Percentiles rank a stretch among this genome's conserved stretches.
phyloP scores from a whole-genome alignment of 495 filamentous ascomycete species.

The Opeltia flavorubescens region DNA sequence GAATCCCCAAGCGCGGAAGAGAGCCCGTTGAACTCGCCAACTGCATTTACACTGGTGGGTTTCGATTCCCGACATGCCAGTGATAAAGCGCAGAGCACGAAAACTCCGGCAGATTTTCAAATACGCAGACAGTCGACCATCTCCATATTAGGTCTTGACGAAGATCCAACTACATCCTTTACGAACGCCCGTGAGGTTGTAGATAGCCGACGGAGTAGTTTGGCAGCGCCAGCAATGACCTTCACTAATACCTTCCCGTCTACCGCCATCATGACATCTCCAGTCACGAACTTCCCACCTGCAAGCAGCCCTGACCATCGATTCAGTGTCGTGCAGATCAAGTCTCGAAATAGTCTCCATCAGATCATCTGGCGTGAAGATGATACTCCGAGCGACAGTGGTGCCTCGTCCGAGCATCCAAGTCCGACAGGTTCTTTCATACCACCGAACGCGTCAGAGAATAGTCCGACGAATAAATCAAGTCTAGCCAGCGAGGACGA shows the following conservation, averaged over 20 bases:
- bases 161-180: background rate
- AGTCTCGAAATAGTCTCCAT: constrained; percentile 12
- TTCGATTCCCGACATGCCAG: background rate
- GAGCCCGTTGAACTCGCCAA: background rate
- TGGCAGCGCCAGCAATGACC: background rate
- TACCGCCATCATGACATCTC: background rate
- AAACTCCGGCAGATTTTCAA: background rate
- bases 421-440: constrained; percentile 7
- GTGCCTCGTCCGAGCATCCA: constrained; percentile 8
- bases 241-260: background rate
- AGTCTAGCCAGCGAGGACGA: background rate
- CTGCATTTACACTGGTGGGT: background rate
- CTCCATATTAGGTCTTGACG: background rate
- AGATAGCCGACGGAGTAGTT: background rate
- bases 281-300: background rate
- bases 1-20: background rate
- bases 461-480: background rate
- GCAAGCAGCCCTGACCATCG: constrained; percentile 5
- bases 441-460: background rate
- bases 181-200: background rate
- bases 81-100: background rate
- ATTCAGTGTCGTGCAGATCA: constrained; percentile 11
- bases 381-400: constrained; percentile 9
- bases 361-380: constrained; percentile 16
- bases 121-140: background rate